Evolutionary conservation across 2,329 filamentous ascomycete genomes (phyloP), one percentile per base, ranked within the genome.

Genomic region (Thielaviopsis ethacetica): DNA sequence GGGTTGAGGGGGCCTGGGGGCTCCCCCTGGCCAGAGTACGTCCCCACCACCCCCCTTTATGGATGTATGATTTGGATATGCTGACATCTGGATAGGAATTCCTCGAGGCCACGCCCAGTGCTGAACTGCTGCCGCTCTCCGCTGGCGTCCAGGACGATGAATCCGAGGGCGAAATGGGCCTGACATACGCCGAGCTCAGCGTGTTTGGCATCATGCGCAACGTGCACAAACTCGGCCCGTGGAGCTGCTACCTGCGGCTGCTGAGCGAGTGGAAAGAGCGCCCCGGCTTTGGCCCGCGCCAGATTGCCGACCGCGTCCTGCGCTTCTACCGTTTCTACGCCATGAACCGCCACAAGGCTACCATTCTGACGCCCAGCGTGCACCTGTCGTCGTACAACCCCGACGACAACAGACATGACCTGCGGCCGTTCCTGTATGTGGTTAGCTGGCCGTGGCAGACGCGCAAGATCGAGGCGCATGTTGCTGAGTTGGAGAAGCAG

Each of bases 321-420:
- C 66, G 68, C 7, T 75, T 75, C 65, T 75, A 69, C 64, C 66
- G 67, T 27, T 78, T 75, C 64, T 81, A 84, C 65, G 59, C 76
- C 0, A 80, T 84, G 63, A 85, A 85, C 65, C 70, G 83, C 10
- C 82, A 85, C 67, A 86, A 86, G 69, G 76, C 78, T 68, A 83
- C 80, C 1, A 75, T 79, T 9, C 68, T 82, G 55, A 83, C 81
- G 1, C 81, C 81, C 0, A 74, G 73, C 26, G 72, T 80, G 56
- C 79, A 82, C 63, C 61, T 70, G 7, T 69, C 68, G 53, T 64
- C 67, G 10, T 69, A 70, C 59, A 71, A 70, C 58, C 70, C 63
- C 54, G 72, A 74, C 55, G 72, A 74, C 63, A 72, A 74, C 61
- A 64, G 71, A 7, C 66, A 65, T 53, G 71, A 73, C 61, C 62